Base-by-base conservation (phyloP, 345 rosid species). In the Rubroshorea leprosula region DNA sequence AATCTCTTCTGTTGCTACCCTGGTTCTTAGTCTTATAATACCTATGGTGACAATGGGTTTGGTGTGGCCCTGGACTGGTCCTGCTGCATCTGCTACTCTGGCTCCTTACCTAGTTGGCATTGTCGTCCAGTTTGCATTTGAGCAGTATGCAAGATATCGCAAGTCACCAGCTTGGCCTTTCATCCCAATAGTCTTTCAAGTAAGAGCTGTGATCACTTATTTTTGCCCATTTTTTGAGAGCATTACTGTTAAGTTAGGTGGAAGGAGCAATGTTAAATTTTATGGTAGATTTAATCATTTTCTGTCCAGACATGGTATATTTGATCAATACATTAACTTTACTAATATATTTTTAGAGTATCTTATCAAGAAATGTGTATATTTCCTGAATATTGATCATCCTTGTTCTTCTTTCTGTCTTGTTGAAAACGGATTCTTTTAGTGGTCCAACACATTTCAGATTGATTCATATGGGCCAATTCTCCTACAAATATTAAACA, bases 31-130 rank as follows among this genome's bases (percentile, higher is more conserved):
- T 76, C 95, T 93, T 66, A 78, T 83, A 65, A 81, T 85, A 69
- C 96, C 97, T 22, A 79, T 90, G 97, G 92, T 89, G 49, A 93
- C 96, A 24, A 93, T 93, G 99, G 99, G 97, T 54, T 85, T 89
- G 20, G 97, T 90, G 52, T 90, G 96, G 97, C 99, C 99, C 31
- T 93, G 99, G 99, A 93, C 99, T 0, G 96, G 99, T 21, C 99
- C 97, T 31, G 97, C 97, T 43, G 97, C 97, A 60, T 93, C 95
- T 59, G 99, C 99, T 47, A 83, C 99, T 58, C 96, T 90, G 23
- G 96, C 99, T 66, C 99, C 99, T 1, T 87, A 89, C 79, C 82
- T 89, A 12, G 99, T 87, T 17, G 99, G 99, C 22, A 87, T 89
- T 24, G 82, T 85, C 24, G 89, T 93, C 63, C 97, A 93, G 25